Conservation (phyloP, 1,139 yeast genomes). For the Taphrina wiesneri region DNA sequence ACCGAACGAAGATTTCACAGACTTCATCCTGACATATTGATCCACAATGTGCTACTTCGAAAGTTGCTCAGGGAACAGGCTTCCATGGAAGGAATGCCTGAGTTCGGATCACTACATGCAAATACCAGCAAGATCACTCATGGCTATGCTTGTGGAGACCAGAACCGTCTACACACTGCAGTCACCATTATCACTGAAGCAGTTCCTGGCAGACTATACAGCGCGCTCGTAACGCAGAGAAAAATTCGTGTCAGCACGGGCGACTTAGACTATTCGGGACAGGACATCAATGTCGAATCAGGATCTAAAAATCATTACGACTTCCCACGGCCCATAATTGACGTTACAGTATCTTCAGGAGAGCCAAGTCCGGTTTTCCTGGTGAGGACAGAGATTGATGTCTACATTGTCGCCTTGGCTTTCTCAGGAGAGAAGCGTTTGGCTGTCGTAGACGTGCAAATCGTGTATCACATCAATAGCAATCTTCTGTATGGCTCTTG, state of each 20-base stretch:
- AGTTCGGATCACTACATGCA: background rate
- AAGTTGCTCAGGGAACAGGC: slow-evolving; percentile 1
- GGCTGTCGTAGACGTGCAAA: background rate
- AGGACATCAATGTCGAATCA: background rate
- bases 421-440: background rate
- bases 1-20: slow-evolving; percentile 8
- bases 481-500: background rate
- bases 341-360: background rate
- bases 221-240: background rate
- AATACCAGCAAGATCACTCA: background rate
- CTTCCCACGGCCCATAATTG: background rate
- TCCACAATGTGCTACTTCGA: slow-evolving; percentile 11
- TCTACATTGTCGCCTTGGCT: background rate
- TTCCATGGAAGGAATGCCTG: background rate
- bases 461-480: background rate
- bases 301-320: background rate
- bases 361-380: background rate
- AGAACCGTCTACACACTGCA: background rate
- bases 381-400: background rate
- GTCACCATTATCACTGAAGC: background rate
- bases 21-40: background rate
- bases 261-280: background rate
- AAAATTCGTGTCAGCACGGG: background rate
- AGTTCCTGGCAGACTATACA: background rate
- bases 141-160: background rate